Conservation (phyloP, 352 stramenopile species). For the Phytophthora podocarpi region DNA sequence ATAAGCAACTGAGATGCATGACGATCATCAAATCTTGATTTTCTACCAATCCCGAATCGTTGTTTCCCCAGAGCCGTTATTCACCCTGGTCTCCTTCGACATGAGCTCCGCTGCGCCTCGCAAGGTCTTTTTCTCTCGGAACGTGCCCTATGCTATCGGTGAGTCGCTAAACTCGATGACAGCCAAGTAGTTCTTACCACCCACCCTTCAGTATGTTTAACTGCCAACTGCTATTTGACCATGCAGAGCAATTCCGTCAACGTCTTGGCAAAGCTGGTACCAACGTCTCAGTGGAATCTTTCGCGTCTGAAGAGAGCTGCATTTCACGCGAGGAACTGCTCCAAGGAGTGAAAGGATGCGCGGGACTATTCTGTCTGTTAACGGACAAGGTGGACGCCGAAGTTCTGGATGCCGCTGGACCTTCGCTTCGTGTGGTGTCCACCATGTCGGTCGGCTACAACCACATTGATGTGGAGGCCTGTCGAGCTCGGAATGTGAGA, state of each 20-base stretch:
- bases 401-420: conserved; percentile 58
- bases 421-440: conserved; percentile 66
- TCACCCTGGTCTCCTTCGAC: conserved; percentile 5
- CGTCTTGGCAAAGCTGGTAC: conserved; percentile 19
- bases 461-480: conserved; percentile 89
- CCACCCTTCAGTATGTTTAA: neutral
- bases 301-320: conserved; percentile 34
- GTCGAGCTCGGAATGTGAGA: conserved; percentile 60
- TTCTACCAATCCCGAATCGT: conserved; percentile 29
- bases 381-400: conserved; percentile 77
- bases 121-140: conserved; percentile 77
- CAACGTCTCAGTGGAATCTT: conserved; percentile 33
- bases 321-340: conserved; percentile 60
- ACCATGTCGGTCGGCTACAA: conserved; percentile 93
- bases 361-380: conserved; percentile 69
- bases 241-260: conserved; percentile 42
- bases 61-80: neutral
- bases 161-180: neutral
- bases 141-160: conserved; percentile 74
- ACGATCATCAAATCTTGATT: conserved; percentile 19
- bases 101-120: conserved; percentile 31
- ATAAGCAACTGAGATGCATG: neutral
- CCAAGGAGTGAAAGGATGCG: conserved; percentile 46
- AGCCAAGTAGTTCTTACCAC: neutral
- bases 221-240: neutral